Percentiles rank a stretch among this genome's conserved stretches.
Evolutionary conservation across 1,139 yeast species (phyloP).

Genomic region (Debaryomyces nepalensis): DNA sequence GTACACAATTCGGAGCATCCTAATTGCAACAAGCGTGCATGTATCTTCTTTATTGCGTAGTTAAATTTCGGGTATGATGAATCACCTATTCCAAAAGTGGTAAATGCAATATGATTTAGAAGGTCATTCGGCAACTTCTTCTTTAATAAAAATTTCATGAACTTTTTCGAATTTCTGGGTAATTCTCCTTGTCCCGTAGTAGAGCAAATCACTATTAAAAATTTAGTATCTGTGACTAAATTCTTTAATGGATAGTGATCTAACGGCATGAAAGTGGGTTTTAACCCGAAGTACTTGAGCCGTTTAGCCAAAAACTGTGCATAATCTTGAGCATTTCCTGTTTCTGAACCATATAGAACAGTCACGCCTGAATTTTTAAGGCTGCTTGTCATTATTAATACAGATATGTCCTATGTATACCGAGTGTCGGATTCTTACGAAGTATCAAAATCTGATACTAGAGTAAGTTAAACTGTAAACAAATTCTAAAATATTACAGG

Average conservation of each 20-base stretch:
- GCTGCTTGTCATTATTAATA: slow-evolving; percentile 4
- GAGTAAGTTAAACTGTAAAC: slow-evolving; percentile 5
- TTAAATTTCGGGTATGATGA: slow-evolving; percentile 88
- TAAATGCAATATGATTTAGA: slow-evolving; percentile 62
- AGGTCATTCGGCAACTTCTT: slow-evolving; percentile 68
- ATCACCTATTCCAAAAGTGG: slow-evolving; percentile 93
- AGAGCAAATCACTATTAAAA: slow-evolving; percentile 72
- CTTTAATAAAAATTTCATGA: slow-evolving; percentile 76
- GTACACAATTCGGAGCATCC: slow-evolving; percentile 77
- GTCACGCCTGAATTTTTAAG: slow-evolving; percentile 37
- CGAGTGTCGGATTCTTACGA: too few relatives aligned
- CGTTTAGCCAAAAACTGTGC: slow-evolving; percentile 67
- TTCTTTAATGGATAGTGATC: slow-evolving; percentile 65
- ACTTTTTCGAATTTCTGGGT: slow-evolving; percentile 73
- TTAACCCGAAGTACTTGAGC: slow-evolving; percentile 59
- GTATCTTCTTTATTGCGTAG: slow-evolving; percentile 82
- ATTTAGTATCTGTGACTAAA: slow-evolving; percentile 51
- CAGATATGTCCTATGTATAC: too few relatives aligned
- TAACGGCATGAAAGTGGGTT: slow-evolving; percentile 55
- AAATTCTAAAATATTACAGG: slow-evolving; percentile 8
- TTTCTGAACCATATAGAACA: slow-evolving; percentile 87
- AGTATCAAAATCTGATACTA: too few relatives aligned
- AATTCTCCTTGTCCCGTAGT: slow-evolving; percentile 97
- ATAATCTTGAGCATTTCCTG: slow-evolving; percentile 89
- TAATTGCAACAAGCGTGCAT: slow-evolving; percentile 73